Base-by-base conservation (phyloP, 1,284 basidiomycete genomes). In the Tilletia walkeri region DNA sequence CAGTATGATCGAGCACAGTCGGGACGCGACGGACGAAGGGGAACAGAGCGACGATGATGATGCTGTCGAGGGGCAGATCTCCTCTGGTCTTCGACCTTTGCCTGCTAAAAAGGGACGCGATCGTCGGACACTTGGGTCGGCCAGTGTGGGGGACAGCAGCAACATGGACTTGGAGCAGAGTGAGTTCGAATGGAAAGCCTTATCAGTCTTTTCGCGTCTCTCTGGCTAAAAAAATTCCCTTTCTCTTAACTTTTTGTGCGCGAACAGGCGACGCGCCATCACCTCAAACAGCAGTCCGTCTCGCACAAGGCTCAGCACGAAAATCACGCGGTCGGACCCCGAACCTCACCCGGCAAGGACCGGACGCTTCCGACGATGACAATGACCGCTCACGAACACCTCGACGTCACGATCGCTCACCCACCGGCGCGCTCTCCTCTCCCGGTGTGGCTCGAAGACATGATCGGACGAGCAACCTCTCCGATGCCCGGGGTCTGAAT, bases 1-100 rank as follows among this genome's bases (percentile, higher is more conserved):
- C 30, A 48, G 53, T 38, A 65, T 59, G 34, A 61, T 63, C 54
- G 54, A 54, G 16, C 34, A 69, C 14, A 39, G 49, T 10, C 39
- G n/a, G 10, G 20, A 47, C 14, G 20, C 12, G 10, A 24, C 14
- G 9, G 65, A 30, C 3, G 18, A 47, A n/a, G 41, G 45, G 3
- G 65, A 38, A 3, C 38, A 47, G 5, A 16, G 7, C 36, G 63
- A 69, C 7, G 47, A 49, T 5, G 50, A 34, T 12, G 66, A 30
- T 30, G 68, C 45, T 48, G 68, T 66, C 53, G 56, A 34, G 30
- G 38, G 34, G 6, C 30, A 61, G 56, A 39, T 39, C 24, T 39
- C 24, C 1, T 34, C 24, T 34, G 56, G 50, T 24, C 10, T 53
- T 10, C 24, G 30, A 5, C 30, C 30, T 12, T 7, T 14, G 41